A percentile compares a stretch with the other conserved stretches of the same genome.
Evolutionary conservation across 1,139 yeast species (phyloP).

Genomic region (Citeromyces siamensis): DNA sequence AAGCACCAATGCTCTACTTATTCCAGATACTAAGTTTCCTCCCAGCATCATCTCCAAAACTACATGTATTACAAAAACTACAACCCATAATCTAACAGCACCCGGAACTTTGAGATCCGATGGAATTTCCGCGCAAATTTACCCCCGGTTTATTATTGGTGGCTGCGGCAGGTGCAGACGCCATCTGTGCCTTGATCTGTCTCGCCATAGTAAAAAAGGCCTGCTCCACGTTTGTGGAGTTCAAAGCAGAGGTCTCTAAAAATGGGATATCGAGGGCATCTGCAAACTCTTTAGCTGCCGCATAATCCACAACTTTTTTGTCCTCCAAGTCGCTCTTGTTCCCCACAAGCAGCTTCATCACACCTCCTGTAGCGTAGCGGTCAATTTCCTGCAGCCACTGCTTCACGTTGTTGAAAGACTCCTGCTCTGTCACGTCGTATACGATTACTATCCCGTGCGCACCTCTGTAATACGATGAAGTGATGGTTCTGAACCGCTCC

Average conservation of each 20-base stretch:
- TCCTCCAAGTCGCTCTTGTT: slow-evolving; percentile 93
- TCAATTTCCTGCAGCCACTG: slow-evolving; percentile 99
- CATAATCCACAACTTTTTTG: slow-evolving; percentile 91
- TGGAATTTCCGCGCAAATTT: slow-evolving; percentile 82
- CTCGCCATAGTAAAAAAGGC: slow-evolving; percentile 98
- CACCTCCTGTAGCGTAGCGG: slow-evolving; percentile 97
- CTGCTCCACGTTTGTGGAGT: slow-evolving; percentile 94
- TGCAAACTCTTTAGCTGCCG: slow-evolving; percentile 96
- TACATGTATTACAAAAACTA: slow-evolving; percentile 3
- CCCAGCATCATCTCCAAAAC: too few relatives aligned
- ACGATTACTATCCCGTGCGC: slow-evolving; percentile 98
- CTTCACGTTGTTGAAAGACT: slow-evolving; percentile 92
- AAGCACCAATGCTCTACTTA: too few relatives aligned
- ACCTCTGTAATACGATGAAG: slow-evolving; percentile 96
- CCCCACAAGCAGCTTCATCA: slow-evolving; percentile 90
- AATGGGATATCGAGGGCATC: slow-evolving; percentile 93
- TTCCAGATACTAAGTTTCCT: too few relatives aligned
- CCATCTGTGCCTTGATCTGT: slow-evolving; percentile 92
- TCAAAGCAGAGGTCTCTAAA: slow-evolving; percentile 92
- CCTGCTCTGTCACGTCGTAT: slow-evolving; percentile 97
- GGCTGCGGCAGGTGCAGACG: slow-evolving; percentile 29
- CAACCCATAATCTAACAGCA: slow-evolving; percentile 51
- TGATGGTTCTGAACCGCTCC: slow-evolving; percentile 95
- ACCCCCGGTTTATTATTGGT: slow-evolving; percentile 59
- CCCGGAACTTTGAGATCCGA: slow-evolving; percentile 53